phyloP scores from a whole-genome alignment of 2,329 filamentous ascomycete species.

The Phoma herbarum region DNA sequence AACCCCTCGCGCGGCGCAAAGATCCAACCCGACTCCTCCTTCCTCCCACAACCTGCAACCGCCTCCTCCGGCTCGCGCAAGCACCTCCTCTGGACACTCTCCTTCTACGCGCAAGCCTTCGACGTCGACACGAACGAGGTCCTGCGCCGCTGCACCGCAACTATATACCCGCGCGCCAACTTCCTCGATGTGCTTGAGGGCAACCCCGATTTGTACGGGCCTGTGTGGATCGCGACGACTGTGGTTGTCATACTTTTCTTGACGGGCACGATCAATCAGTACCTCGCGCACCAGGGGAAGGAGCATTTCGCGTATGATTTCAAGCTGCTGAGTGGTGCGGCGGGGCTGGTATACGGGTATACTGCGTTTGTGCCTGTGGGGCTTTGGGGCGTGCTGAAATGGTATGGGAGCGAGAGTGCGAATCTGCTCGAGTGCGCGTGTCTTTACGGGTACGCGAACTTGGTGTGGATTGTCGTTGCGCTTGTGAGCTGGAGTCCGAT shows the following conservation, averaged over 20 bases:
- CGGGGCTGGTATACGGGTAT: slow-evolving; percentile 94
- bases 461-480: slow-evolving; percentile 96
- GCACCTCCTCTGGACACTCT: slow-evolving; percentile 89
- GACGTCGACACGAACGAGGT: slow-evolving; percentile 96
- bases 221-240: slow-evolving; percentile 98
- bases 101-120: slow-evolving; percentile 98
- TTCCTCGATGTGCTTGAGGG: slow-evolving; percentile 97
- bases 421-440: slow-evolving; percentile 96
- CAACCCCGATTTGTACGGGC: slow-evolving; percentile 95
- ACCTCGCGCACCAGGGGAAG: slow-evolving; percentile 73
- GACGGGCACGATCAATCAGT: slow-evolving; percentile 93
- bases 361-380: slow-evolving; percentile 80
- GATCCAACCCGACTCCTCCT: slow-evolving; percentile 55
- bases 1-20: slow-evolving; percentile 58
- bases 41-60: slow-evolving; percentile 47
- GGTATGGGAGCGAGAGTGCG: slow-evolving; percentile 93
- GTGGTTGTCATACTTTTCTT: slow-evolving; percentile 95
- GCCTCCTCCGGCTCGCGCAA: slow-evolving; percentile 61
- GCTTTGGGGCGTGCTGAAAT: slow-evolving; percentile 87
- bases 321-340: slow-evolving; percentile 83
- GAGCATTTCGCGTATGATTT: slow-evolving; percentile 92
- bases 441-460: slow-evolving; percentile 93
- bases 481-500: slow-evolving; percentile 89
- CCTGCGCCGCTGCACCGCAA: slow-evolving; percentile 82
- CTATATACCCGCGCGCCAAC: slow-evolving; percentile 90